These are phyloP conservation scores for Fusarium sp. DNA, from an alignment of 2,329 filamentous ascomycete species.

Conservation along the genomic window DNA sequence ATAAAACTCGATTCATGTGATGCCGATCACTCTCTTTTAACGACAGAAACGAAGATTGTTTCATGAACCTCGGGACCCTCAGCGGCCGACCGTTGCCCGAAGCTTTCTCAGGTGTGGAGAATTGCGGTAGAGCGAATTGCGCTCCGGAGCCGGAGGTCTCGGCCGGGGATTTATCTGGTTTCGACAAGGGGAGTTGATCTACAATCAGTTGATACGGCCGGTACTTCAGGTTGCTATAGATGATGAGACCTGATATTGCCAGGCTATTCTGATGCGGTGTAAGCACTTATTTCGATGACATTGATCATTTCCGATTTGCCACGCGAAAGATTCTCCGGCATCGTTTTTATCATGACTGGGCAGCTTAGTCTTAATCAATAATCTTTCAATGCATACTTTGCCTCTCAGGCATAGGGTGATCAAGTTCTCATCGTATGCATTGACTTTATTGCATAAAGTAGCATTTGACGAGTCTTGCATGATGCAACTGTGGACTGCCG, in stretches of 20 bases:
- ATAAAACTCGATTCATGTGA: background rate
- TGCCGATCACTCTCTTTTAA: background rate
- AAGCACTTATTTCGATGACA: background rate
- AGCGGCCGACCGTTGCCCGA: constrained; percentile 12
- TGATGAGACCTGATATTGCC: background rate
- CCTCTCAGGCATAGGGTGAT: no score
- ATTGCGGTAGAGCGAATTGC: background rate
- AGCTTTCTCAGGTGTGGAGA: background rate
- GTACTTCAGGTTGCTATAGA: background rate
- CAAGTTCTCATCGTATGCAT: no score
- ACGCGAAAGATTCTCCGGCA: background rate
- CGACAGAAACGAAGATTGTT: background rate
- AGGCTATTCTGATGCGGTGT: background rate
- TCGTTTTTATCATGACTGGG: no score
- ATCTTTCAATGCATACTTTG: no score
- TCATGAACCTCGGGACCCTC: constrained; percentile 1
- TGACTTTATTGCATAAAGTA: no score
- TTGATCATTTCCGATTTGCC: background rate
- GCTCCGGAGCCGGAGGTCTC: constrained; percentile 6
- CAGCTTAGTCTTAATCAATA: no score
- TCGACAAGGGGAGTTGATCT: background rate
- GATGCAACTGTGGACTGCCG: background rate
- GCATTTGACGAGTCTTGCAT: background rate
- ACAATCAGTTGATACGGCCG: background rate
- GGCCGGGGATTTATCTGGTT: background rate